Evolutionary conservation across 306 rosid genomes (phyloP), one percentile per base, ranked within the genome.

Genomic region (Cicer arietinum): DNA sequence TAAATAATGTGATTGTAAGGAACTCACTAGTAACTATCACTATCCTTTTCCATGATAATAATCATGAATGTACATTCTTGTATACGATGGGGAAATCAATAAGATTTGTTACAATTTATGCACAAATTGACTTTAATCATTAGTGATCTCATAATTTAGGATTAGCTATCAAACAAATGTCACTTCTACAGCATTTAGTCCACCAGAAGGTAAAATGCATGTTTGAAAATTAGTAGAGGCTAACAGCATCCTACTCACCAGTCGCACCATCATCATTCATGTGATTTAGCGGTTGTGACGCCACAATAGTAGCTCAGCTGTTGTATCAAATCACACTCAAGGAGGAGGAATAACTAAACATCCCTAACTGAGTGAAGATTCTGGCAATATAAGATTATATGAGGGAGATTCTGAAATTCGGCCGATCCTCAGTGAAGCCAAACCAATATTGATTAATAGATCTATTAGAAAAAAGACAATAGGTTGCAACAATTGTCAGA

Each of bases 401-500:
- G 63, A 6, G 71, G 54, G 47, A 66, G 68, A 65, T 57, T 35
- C 48, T 39, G 47, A 68, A 37, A 42, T 77, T 76, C 63, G 58
- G 50, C 75, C 3, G 45, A 17, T 58, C 69, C 70, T 37, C 45
- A 7, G 54, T 18, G 4, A 42, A 77, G 41, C 46, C 67, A 72
- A 80, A 41, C 44, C 71, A 10, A 48, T 37, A 46, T 76, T 70
- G 64, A 69, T 63, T 66, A 18, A 66, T 62, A 69, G 45, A 60
- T 75, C 12, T 11, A 51, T 58, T 58, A 51, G 47, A 59, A 50
- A 58, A 67, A 10, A 7, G 22, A 53, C 51, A 14, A 50, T 43
- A 6, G 12, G 7, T 41, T 52, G 51, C 62, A 51, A 72, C n/a
- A 72, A 58, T 43, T 60, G 66, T 73, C 3, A 2, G 66, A 14